phyloP scores from a whole-genome alignment of 345 rosid genomes.

The Bruguiera gymnorhiza region DNA sequence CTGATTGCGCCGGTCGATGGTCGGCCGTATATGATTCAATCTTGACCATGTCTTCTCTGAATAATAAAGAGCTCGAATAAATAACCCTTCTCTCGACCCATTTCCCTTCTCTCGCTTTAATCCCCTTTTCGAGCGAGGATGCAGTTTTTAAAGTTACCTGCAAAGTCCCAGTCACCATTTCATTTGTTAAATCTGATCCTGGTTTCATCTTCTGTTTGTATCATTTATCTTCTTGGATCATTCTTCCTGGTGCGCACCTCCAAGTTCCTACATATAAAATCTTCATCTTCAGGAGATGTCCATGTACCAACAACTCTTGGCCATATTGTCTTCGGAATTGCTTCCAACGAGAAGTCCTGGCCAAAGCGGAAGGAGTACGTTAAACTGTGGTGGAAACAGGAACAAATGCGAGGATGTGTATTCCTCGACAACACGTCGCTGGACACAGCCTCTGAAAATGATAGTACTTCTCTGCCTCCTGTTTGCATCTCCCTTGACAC shows the following conservation, averaged over 20 bases:
- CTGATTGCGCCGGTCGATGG: conserved; percentile 12
- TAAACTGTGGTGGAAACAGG: conserved; percentile 73
- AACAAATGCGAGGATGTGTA: conserved; percentile 69
- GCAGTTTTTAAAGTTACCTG: conserved; percentile 26
- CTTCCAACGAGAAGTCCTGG: conserved; percentile 62
- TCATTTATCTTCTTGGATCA: conserved; percentile 45
- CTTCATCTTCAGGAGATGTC: conserved; percentile 23
- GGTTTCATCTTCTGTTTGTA: conserved; percentile 36
- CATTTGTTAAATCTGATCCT: conserved; percentile 38
- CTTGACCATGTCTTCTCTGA: background rate
- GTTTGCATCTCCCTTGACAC: conserved; percentile 69
- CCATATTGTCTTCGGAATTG: conserved; percentile 70
- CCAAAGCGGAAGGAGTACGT: conserved; percentile 51
- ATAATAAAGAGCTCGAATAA: background rate
- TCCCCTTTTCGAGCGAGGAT: conserved; percentile 22
- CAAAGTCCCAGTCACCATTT: conserved; percentile 35
- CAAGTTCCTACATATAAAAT: conserved; percentile 21
- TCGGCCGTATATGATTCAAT: background rate
- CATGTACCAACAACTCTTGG: conserved; percentile 36
- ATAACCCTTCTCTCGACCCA: background rate
- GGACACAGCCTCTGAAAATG: conserved; percentile 12
- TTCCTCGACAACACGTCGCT: conserved; percentile 49
- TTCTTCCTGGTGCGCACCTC: conserved; percentile 38
- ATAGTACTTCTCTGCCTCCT: conserved; percentile 48
- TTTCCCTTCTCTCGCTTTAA: background rate